Percentiles rank a stretch among this genome's conserved stretches.
Evolutionary conservation across 1,139 yeast species (phyloP).

Genomic region (Taphrina deformans): DNA sequence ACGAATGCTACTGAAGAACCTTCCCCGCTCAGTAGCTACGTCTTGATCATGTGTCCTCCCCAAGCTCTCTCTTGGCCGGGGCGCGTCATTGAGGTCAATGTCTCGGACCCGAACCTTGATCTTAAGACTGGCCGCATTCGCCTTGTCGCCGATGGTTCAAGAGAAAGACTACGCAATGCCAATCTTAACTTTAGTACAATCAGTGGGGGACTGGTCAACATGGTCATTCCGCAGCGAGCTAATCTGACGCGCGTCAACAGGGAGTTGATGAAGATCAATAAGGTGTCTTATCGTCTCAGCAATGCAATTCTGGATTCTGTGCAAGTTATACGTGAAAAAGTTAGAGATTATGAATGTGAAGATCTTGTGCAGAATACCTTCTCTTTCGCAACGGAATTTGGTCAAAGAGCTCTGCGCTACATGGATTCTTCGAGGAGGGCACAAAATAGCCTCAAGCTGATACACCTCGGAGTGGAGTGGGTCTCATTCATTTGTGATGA

Average conservation of each 20-base stretch:
- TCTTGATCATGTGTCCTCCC: conserved; percentile 72
- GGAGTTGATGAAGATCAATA: conserved; percentile 67
- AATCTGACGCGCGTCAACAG: conserved; percentile 73
- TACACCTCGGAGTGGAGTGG: conserved; percentile 84
- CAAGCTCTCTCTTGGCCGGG: conserved; percentile 95
- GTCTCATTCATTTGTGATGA: conserved; percentile 90
- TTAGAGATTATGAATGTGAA: conserved; percentile 61
- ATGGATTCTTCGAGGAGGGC: conserved; percentile 65
- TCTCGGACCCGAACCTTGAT: conserved; percentile 47
- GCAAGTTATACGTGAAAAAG: conserved; percentile 53
- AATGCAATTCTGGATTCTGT: conserved; percentile 67
- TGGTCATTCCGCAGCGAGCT: conserved; percentile 62
- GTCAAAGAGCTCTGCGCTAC: conserved; percentile 54
- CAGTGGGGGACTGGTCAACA: conserved; percentile 57
- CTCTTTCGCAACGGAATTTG: conserved; percentile 79
- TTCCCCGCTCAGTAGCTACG: conserved; percentile 53
- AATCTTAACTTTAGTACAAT: conserved; percentile 51
- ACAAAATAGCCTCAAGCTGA: conserved; percentile 67
- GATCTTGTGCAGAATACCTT: conserved; percentile 77
- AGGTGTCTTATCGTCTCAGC: conserved; percentile 68
- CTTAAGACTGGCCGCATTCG: conserved; percentile 70
- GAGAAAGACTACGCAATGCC: conserved; percentile 51
- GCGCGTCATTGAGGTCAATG: conserved; percentile 59
- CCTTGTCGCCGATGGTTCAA: conserved; percentile 66
- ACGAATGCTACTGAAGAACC: conserved; percentile 46